Evolutionary conservation across 441 rosid genomes (phyloP).

Genomic region (Gossypium davidsonii): DNA sequence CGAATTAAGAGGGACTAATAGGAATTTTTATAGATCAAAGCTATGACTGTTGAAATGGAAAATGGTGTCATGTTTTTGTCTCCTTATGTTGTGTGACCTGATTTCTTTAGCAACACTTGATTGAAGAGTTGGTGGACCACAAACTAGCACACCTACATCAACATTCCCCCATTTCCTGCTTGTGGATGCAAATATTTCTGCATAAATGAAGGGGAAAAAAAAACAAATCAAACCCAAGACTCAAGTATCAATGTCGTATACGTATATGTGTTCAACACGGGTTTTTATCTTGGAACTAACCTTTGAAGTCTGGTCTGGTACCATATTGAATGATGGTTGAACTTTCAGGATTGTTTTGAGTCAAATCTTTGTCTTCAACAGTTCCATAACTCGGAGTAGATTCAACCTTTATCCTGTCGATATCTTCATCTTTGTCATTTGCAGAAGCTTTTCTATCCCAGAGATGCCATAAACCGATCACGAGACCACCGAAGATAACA

Average conservation of each 20-base stretch:
- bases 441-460: constrained; percentile 39
- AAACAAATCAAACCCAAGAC: not conserved
- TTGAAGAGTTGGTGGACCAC: constrained; percentile 72
- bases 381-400: constrained; percentile 9
- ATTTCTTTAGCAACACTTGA: constrained; percentile 71
- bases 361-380: constrained; percentile 12
- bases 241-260: not conserved
- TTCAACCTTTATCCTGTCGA: constrained; percentile 7
- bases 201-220: constrained; percentile 14
- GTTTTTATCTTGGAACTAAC: constrained; percentile 14
- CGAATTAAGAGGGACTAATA: not conserved
- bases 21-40: constrained; percentile 42
- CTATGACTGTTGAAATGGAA: constrained; percentile 21
- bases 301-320: constrained; percentile 71
- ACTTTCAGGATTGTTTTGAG: constrained; percentile 16
- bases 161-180: constrained; percentile 57
- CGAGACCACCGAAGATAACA: constrained; percentile 61
- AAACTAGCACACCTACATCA: constrained; percentile 80
- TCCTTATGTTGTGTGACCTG: constrained; percentile 45
- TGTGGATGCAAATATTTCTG: constrained; percentile 55
- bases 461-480: constrained; percentile 59
- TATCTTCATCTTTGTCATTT: constrained; percentile 19
- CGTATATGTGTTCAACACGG: not conserved
- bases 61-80: constrained; percentile 36
- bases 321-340: constrained; percentile 28